Base-by-base conservation (phyloP, 805 yeast species). In the Candida corydali region DNA sequence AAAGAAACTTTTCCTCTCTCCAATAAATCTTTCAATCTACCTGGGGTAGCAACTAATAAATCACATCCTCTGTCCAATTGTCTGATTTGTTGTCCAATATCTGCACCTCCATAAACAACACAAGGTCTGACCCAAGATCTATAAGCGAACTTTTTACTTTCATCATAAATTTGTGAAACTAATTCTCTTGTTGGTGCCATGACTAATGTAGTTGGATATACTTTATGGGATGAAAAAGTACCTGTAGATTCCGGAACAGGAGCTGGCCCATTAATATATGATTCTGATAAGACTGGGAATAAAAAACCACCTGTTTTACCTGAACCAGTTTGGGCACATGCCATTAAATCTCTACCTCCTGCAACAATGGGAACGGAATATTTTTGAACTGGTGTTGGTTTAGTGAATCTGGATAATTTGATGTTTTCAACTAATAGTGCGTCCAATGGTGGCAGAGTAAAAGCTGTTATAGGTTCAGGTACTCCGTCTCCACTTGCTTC, bases 251-350 rank as follows among this genome's bases (percentile, higher is more conserved):
- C 68, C 26, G 74, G 67, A 29, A 63, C 57, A 41, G 76, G 71
- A 41, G 86, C 74, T 39, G 98, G 98, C 37, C 98, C 98, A 52
- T 73, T 77, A 62, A 77, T 70, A 70, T 82, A 93, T 43, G 94
- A 85, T 70, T 88, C 88, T 33, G 95, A 84, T 52, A 93, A 75
- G 38, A 93, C 95, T 46, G 99, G 98, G 85, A 93, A 93, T 61
- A 93, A 73, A 77, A 93, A 93, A 50, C 98, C 99, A 76, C 98
- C 98, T 59, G 99, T 93, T 73, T 93, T 93, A 78, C 99, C 99
- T 41, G 98, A 89, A 82, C 96, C 96, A 51, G 96, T 86, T 73
- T 87, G 96, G 42, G 96, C 96, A 78, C 96, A 87, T 25, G 96
- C 96, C 96, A 86, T 87, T 68, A 86, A 76, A 67, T 86, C 96